Evolutionary conservation across 2,329 filamentous ascomycete genomes (phyloP).

Genomic region (Colletotrichum sp.): DNA sequence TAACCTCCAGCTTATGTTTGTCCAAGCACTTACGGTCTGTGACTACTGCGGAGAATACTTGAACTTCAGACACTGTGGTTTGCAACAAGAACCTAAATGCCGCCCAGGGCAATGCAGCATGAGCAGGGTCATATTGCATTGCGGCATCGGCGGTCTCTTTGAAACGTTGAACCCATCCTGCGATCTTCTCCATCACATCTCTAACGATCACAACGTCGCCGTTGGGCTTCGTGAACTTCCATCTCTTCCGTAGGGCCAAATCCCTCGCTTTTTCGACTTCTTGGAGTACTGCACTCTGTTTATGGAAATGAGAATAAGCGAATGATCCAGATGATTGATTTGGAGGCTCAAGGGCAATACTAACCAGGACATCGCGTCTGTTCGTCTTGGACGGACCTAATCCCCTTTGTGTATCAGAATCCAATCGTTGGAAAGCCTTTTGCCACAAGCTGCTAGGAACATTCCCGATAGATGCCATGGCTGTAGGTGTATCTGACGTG

Average conservation of each 20-base stretch:
- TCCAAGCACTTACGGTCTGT: neutral
- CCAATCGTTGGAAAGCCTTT: too few relatives aligned
- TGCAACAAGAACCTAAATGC: constrained; percentile 30
- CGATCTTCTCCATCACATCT: constrained; percentile 10
- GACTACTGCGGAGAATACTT: neutral
- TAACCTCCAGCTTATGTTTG: neutral
- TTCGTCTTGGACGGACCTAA: neutral
- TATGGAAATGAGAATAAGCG: neutral
- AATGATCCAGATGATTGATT: neutral
- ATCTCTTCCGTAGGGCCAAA: neutral
- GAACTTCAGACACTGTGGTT: neutral
- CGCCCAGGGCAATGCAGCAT: constrained; percentile 34
- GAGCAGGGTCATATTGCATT: constrained; percentile 29
- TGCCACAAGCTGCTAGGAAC: too few relatives aligned
- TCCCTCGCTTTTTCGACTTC: neutral
- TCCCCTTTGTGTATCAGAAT: too few relatives aligned
- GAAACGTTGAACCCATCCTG: constrained; percentile 30
- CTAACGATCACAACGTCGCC: neutral
- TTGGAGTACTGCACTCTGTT: neutral
- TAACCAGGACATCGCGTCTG: neutral
- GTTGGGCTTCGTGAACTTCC: neutral
- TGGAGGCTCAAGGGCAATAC: neutral
- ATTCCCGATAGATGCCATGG: too few relatives aligned
- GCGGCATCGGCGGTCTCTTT: constrained; percentile 28
- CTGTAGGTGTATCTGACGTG: too few relatives aligned